Evolutionary conservation across 164 flowering plant genomes (phyloP).

Genomic region (grape (Vitis vinifera)): ASM3070453v1 NC_081810.1:22100501-22101000

Average conservation of each 20-base stretch:
- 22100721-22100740: conserved; percentile 96
- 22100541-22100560: too few species aligned
- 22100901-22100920: too few species aligned
- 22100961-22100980: too few species aligned
- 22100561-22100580: neutral
- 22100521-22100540: too few species aligned
- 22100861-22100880: too few species aligned
- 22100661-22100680: conserved; percentile 31
- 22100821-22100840: neutral
- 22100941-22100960: too few species aligned
- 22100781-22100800: conserved; percentile 13
- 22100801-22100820: neutral
- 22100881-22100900: too few species aligned
- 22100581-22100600: neutral
- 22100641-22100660: neutral
- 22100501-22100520: too few species aligned
- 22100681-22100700: conserved; percentile 69
- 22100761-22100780: conserved; percentile 85
- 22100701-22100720: conserved; percentile 95
- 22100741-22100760: conserved; percentile 91
- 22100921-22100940: too few species aligned
- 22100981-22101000: too few species aligned
- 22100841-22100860: too few species aligned
- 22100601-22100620: neutral
- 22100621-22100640: neutral